Evolutionary conservation across 805 yeast genomes (phyloP).

Genomic region (Yueomyces sinensis): DNA sequence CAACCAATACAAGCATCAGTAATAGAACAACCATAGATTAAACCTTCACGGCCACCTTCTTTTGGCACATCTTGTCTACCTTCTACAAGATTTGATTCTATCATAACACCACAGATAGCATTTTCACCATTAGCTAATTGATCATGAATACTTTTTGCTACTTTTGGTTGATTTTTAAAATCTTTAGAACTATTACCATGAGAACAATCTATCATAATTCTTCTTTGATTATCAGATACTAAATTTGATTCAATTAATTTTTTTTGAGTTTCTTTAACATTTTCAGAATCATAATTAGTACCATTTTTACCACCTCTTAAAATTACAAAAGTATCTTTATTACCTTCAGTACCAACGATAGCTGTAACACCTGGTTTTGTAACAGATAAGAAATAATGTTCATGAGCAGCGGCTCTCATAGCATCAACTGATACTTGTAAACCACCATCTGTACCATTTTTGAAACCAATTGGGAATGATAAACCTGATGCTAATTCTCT

Average conservation of each 20-base stretch:
- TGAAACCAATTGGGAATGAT: slow-evolving; percentile 98
- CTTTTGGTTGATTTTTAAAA: slow-evolving; percentile 89
- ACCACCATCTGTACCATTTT: slow-evolving; percentile 96
- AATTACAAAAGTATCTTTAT: slow-evolving; percentile 85
- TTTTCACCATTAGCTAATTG: slow-evolving; percentile 77
- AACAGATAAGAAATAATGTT: slow-evolving; percentile 95
- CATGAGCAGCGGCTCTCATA: slow-evolving; percentile 75
- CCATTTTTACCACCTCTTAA: slow-evolving; percentile 93
- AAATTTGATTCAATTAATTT: slow-evolving; percentile 38
- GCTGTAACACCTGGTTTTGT: slow-evolving; percentile 97
- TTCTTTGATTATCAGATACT: slow-evolving; percentile 35
- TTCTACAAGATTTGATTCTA: slow-evolving; percentile 82
- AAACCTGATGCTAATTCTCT: slow-evolving; percentile 95
- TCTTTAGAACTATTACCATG: slow-evolving; percentile 96
- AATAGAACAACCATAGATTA: slow-evolving; percentile 89
- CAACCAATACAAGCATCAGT: slow-evolving; percentile 95
- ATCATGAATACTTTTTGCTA: slow-evolving; percentile 66
- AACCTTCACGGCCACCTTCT: slow-evolving; percentile 39
- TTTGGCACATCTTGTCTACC: slow-evolving; percentile 80
- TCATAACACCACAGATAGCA: slow-evolving; percentile 83
- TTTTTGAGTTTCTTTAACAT: slow-evolving; percentile 63
- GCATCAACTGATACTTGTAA: slow-evolving; percentile 91
- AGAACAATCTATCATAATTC: slow-evolving; percentile 94
- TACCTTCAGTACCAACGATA: slow-evolving; percentile 91
- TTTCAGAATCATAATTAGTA: slow-evolving; percentile 77